Conservation (phyloP, 768 basidiomycete genomes). For the Leccinum disarticulatum region DNA sequence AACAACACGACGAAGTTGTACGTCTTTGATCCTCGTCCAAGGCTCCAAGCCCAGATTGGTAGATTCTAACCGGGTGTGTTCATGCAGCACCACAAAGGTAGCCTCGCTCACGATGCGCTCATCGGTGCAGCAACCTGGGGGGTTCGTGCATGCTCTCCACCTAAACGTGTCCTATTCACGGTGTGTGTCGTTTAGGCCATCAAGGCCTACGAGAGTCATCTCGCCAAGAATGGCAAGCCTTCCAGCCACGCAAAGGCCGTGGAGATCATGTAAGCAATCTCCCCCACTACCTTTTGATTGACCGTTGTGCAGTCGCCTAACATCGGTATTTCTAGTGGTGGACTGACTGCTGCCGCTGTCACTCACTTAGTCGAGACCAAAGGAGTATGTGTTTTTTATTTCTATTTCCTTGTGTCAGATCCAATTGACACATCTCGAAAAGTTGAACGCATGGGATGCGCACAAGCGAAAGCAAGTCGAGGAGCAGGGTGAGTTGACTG, state of each 20-base stretch:
- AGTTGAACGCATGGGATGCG: slow-evolving; percentile 6
- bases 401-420: not conserved
- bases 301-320: not conserved
- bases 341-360: slow-evolving; percentile 3
- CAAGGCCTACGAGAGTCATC: slow-evolving; percentile 21
- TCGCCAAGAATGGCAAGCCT: slow-evolving; percentile 16
- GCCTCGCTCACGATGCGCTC: slow-evolving; percentile 18
- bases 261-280: slow-evolving; percentile 14
- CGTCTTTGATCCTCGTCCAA: not conserved
- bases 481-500: slow-evolving; percentile 2
- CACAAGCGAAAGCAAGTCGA: not conserved
- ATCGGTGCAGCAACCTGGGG: slow-evolving; percentile 19
- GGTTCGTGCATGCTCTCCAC: slow-evolving; percentile 9
- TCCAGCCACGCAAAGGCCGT: slow-evolving; percentile 23
- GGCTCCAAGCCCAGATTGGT: not conserved
- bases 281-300: not conserved
- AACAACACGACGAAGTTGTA: slow-evolving; percentile 2
- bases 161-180: not conserved
- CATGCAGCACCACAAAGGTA: slow-evolving; percentile 16
- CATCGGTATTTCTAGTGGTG: slow-evolving; percentile 8
- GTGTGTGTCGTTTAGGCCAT: slow-evolving; percentile 6
- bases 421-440: not conserved
- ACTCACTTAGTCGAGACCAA: slow-evolving; percentile 19
- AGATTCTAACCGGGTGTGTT: not conserved
- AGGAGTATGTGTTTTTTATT: slow-evolving; percentile 10